Percentiles rank a stretch among this genome's conserved stretches.
Evolutionary conservation across 257 asterid genomes (phyloP).

Genomic region (Perilla frutescens): DNA sequence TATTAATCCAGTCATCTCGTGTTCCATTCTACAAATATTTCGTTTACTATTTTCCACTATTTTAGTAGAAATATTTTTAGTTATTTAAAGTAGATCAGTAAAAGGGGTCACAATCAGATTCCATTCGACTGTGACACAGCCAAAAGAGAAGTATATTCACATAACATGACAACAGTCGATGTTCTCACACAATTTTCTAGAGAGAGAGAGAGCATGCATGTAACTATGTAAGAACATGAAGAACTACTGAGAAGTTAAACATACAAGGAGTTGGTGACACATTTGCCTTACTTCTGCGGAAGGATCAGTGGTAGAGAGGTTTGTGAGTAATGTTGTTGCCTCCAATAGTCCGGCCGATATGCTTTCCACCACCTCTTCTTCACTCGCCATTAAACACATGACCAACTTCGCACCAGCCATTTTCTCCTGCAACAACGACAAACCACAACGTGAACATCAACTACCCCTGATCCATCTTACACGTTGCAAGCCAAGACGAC

Average conservation of each 20-base stretch:
- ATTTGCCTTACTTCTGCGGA: conserved; percentile 58
- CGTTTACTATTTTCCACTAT: no score
- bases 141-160: no score
- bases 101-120: no score
- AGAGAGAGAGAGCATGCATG: no score
- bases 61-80: no score
- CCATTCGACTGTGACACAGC: no score
- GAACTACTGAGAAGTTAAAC: conserved; percentile 52
- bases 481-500: not conserved
- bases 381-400: conserved; percentile 76
- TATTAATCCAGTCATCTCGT: no score
- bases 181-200: no score
- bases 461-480: not conserved
- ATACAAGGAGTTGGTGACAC: conserved; percentile 68
- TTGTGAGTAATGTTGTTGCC: conserved; percentile 63
- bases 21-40: no score
- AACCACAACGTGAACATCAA: not conserved
- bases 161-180: no score
- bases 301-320: conserved; percentile 56
- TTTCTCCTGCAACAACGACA: conserved; percentile 61
- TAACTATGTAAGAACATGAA: not conserved
- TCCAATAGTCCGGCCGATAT: conserved; percentile 60
- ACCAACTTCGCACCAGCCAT: conserved; percentile 71
- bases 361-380: conserved; percentile 66
- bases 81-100: no score